These are phyloP conservation scores for Rhizoclosmatium sp. DNA, from an alignment of 192 early-diverging fungal species.

Conservation along the genomic window DNA sequence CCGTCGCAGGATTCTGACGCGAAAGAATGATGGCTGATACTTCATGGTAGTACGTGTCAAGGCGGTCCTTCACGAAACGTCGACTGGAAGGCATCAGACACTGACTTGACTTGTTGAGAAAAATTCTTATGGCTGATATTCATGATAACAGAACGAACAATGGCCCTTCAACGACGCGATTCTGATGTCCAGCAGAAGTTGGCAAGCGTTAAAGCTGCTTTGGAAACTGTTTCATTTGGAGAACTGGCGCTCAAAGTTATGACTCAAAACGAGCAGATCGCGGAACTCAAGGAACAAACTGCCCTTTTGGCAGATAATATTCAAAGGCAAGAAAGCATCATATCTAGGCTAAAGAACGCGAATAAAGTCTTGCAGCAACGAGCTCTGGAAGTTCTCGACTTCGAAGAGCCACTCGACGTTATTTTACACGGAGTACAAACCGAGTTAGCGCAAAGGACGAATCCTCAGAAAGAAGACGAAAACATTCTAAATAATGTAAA, in stretches of 20 bases:
- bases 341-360: too few species aligned
- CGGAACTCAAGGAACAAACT: background rate
- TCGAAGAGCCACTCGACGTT: background rate
- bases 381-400: background rate
- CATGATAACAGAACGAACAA: background rate
- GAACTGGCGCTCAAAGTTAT: background rate
- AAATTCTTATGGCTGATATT: background rate
- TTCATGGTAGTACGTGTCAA: conserved; percentile 80
- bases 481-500: background rate
- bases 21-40: conserved; percentile 79
- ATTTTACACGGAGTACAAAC: background rate
- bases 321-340: background rate
- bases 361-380: background rate
- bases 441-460: background rate
- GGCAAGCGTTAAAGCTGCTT: too few species aligned
- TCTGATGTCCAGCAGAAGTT: too few species aligned
- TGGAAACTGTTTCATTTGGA: too few species aligned
- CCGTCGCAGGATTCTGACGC: conserved; percentile 80
- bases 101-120: background rate
- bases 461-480: background rate
- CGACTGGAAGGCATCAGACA: conserved; percentile 5
- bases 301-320: background rate
- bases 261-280: background rate
- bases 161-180: background rate
- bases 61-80: conserved; percentile 45